Evolutionary conservation across 1,284 basidiomycete genomes (phyloP).

Genomic region (Vanrija humicola): DNA sequence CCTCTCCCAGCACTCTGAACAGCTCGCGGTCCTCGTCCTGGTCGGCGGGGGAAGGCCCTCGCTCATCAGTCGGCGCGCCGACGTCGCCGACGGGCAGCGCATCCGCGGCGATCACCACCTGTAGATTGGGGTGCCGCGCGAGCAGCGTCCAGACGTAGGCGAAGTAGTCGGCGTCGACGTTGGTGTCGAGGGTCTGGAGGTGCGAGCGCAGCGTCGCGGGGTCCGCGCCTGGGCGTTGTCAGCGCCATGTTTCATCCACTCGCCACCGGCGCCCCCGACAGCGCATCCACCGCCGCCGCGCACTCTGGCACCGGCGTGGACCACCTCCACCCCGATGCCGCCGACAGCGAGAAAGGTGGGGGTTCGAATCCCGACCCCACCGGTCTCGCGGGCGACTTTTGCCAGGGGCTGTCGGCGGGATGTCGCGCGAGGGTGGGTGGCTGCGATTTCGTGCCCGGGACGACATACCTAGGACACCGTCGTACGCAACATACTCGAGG

Average conservation of each 20-base stretch:
- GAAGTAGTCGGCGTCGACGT: slow-evolving; percentile 38
- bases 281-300: slow-evolving; percentile 12
- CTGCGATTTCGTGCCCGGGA: neutral
- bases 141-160: slow-evolving; percentile 34
- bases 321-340: slow-evolving; percentile 12
- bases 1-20: slow-evolving; percentile 22
- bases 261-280: neutral
- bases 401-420: neutral
- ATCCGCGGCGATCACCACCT: slow-evolving; percentile 28
- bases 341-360: neutral
- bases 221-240: slow-evolving; percentile 28
- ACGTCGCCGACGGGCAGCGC: slow-evolving; percentile 22
- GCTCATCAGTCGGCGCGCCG: slow-evolving; percentile 8
- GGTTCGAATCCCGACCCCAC: slow-evolving; percentile 15
- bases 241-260: neutral
- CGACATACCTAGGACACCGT: slow-evolving; percentile 44
- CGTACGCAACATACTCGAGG: slow-evolving; percentile 40
- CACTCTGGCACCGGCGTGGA: slow-evolving; percentile 4
- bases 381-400: slow-evolving; percentile 5
- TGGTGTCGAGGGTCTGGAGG: slow-evolving; percentile 26
- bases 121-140: slow-evolving; percentile 28
- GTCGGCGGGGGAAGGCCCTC: slow-evolving; percentile 10
- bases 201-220: slow-evolving; percentile 20
- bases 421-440: neutral
- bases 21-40: slow-evolving; percentile 10